A percentile compares a stretch with the other conserved stretches of the same genome.
phyloP scores from a whole-genome alignment of 805 yeast genomes.

The Cyberlindnera maritima region DNA sequence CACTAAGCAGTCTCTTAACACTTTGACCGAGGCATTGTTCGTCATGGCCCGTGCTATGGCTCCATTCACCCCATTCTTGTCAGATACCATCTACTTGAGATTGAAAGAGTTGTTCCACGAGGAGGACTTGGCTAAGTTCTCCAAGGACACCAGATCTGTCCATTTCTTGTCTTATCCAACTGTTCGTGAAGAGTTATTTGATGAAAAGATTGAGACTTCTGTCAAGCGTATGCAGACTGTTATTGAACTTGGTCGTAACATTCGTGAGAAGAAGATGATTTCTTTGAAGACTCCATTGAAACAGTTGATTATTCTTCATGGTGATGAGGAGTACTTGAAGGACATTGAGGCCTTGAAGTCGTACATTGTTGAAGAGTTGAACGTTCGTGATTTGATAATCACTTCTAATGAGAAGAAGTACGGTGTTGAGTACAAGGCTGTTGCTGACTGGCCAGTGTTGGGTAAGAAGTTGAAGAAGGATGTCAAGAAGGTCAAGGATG shows the following conservation, averaged over 20 bases:
- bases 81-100: constrained; percentile 85
- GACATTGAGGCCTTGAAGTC: constrained; percentile 76
- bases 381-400: constrained; percentile 82
- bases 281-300: constrained; percentile 94
- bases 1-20: constrained; percentile 82
- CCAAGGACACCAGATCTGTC: constrained; percentile 73
- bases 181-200: constrained; percentile 76
- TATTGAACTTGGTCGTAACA: constrained; percentile 92
- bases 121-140: constrained; percentile 48
- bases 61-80: constrained; percentile 95
- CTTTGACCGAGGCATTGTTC: constrained; percentile 85
- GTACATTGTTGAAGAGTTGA: constrained; percentile 88
- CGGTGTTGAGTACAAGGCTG: constrained; percentile 89
- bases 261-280: constrained; percentile 93
- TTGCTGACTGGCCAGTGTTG: constrained; percentile 98
- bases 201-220: constrained; percentile 79
- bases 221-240: constrained; percentile 96
- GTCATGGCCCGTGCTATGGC: constrained; percentile 95
- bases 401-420: constrained; percentile 89
- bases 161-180: constrained; percentile 92
- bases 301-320: constrained; percentile 79
- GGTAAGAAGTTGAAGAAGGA: constrained; percentile 97
- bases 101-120: constrained; percentile 61
- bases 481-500: constrained; percentile 91
- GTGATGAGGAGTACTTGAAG: constrained; percentile 66